Base-by-base conservation (phyloP, 495 filamentous ascomycete species). In the Filosporella fistucella region DNA sequence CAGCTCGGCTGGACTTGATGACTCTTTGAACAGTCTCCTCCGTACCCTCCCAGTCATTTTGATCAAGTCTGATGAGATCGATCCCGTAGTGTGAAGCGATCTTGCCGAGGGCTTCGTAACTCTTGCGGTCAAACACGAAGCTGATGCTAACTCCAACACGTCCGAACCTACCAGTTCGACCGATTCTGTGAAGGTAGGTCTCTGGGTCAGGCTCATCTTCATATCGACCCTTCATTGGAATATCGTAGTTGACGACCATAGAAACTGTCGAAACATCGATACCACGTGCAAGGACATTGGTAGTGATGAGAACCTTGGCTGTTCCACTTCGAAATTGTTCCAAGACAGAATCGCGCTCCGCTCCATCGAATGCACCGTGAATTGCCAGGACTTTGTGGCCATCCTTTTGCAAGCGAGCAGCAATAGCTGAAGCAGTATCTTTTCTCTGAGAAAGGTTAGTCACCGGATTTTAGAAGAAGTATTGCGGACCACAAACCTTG, bases 151-250 rank as follows among this genome's bases (percentile, higher is more conserved):
- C 91, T 56, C 94, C 94, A n/a, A 95, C 88, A 62, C 91, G 89
- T 22, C 94, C 94, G 60, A 97, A 99, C 34, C 94, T 88, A 43
- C 94, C 94, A 1, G 94, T 97, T 61, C 93, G 88, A 48, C 93
- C 93, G 61, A 97, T 97, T 65, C 93, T 87, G 76, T 99, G 93
- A 32, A 99, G 86, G 62, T 99, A 99, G 4, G 94, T 97, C 66
- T 96, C 88, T 20, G 76, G 77, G 58, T 99, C 93, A 2, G 89
- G 81, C 45, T 68, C 68, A 11, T 51, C 41, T 28, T 77, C 69
- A 42, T 65, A 66, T 16, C 57, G 44, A 7, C 71, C 72, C 54
- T 78, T 80, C 68, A 81, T 78, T 1, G 80, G 80, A 49, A 84
- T 80, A 57, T 84, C 84, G 66, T 97, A 99, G 70, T 99, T 99